Conservation (phyloP, 2,329 filamentous ascomycete species). For the Arthrinium phaeospermum region DNA sequence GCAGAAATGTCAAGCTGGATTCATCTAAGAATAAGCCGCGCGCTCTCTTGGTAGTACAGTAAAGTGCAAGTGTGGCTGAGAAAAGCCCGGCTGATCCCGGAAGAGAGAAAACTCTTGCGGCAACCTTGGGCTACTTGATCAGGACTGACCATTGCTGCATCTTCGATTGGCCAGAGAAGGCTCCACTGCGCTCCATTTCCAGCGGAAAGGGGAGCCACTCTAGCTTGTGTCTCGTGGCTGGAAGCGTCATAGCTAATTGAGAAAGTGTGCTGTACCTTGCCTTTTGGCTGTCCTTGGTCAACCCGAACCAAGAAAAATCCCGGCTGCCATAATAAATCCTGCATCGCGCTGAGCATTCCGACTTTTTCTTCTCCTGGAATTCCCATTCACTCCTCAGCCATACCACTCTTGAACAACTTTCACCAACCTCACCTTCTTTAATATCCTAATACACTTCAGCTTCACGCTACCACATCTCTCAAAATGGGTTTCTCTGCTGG, state of each 20-base stretch:
- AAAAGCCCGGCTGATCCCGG: slow-evolving; percentile 7
- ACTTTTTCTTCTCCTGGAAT: slow-evolving; percentile 23
- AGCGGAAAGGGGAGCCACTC: slow-evolving; percentile 13
- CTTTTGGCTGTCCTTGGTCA: not conserved
- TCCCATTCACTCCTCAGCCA: slow-evolving; percentile 6
- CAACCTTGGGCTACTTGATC: not conserved
- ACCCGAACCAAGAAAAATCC: slow-evolving; percentile 11
- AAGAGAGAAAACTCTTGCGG: slow-evolving; percentile 13
- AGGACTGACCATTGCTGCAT: not conserved
- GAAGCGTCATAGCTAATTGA: slow-evolving; percentile 19
- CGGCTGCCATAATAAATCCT: slow-evolving; percentile 17
- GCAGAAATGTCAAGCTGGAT: not conserved
- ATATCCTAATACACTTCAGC: slow-evolving; percentile 36
- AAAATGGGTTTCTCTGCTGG: slow-evolving; percentile 52
- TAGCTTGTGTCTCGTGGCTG: slow-evolving; percentile 17
- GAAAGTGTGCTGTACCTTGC: slow-evolving; percentile 5
- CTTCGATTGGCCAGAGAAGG: not conserved
- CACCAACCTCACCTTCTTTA: slow-evolving; percentile 27
- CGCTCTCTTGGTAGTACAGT: not conserved
- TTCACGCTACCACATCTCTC: slow-evolving; percentile 41
- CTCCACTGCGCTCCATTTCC: not conserved
- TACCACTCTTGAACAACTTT: slow-evolving; percentile 19
- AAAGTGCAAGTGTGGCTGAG: not conserved
- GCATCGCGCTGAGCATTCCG: slow-evolving; percentile 7
- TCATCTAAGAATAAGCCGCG: not conserved